Evolutionary conservation across 257 asterid species (phyloP).

Genomic region (Cruciata laevipes): DNA sequence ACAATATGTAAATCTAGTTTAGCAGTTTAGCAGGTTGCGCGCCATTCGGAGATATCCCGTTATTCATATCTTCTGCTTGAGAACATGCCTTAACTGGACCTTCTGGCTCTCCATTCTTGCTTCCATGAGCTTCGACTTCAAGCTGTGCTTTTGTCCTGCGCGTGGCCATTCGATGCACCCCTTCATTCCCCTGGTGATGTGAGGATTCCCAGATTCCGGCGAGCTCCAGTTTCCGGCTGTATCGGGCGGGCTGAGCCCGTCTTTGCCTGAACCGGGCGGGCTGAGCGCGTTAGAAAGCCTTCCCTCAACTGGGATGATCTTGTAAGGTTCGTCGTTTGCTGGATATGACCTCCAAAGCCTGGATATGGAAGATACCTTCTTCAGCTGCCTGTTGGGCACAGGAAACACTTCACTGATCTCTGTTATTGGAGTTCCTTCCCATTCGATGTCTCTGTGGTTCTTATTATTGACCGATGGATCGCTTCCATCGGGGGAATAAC

Average conservation of each 20-base stretch:
- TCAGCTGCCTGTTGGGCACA: conserved; percentile 27
- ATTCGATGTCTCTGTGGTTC: conserved; percentile 25
- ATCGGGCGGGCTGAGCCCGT: conserved; percentile 44
- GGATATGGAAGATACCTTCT: conserved; percentile 46
- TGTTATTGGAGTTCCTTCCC: conserved; percentile 36
- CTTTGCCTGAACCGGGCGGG: conserved; percentile 32
- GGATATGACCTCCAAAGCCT: conserved; percentile 51
- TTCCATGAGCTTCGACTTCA: conserved; percentile 67
- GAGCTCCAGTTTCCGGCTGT: conserved; percentile 63
- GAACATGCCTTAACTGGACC: conserved; percentile 83
- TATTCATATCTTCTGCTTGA: conserved; percentile 69
- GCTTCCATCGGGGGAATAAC: conserved; percentile 52
- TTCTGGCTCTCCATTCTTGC: conserved; percentile 85
- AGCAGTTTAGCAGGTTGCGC: background rate
- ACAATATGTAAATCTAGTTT: background rate
- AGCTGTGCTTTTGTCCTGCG: conserved; percentile 50
- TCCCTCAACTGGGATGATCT: conserved; percentile 36
- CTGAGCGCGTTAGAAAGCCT: conserved; percentile 29
- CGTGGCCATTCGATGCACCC: conserved; percentile 93
- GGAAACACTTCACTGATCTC: conserved; percentile 41
- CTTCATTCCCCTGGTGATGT: conserved; percentile 57
- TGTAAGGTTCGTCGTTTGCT: conserved; percentile 46
- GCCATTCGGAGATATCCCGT: background rate
- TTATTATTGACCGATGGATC: conserved; percentile 32
- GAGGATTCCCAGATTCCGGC: conserved; percentile 53